Conservation (phyloP, 2,329 filamentous ascomycete genomes). For the Sporothrix curviconia region DNA sequence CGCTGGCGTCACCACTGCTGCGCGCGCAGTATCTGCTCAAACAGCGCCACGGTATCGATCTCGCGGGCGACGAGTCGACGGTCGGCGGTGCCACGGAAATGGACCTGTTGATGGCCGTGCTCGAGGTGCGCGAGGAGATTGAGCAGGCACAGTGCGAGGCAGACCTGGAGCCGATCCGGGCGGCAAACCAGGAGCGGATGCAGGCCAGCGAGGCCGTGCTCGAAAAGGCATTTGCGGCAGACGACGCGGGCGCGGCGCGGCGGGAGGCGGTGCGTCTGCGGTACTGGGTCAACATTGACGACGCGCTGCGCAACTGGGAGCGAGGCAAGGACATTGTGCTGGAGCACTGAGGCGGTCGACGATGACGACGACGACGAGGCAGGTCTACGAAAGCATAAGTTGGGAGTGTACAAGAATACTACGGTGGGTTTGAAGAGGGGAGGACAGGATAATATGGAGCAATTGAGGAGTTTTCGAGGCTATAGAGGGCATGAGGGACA, state of each 20-base stretch:
- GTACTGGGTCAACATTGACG: conserved; percentile 86
- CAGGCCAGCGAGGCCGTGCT: conserved; percentile 54
- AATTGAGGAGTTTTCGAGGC: too few relatives aligned
- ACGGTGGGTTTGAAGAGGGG: too few relatives aligned
- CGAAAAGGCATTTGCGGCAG: conserved; percentile 53
- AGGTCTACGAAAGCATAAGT: too few relatives aligned
- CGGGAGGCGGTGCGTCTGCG: conserved; percentile 68
- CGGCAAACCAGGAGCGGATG: conserved; percentile 63
- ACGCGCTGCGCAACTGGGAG: conserved; percentile 80
- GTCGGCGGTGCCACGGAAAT: conserved; percentile 18
- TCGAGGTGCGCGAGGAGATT: conserved; percentile 72
- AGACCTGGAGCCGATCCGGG: conserved; percentile 53
- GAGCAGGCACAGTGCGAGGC: conserved; percentile 64
- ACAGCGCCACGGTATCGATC: conserved; percentile 65
- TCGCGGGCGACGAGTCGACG: conserved; percentile 70
- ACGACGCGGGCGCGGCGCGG: conserved; percentile 61
- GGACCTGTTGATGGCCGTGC: conserved; percentile 67
- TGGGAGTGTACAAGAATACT: too few relatives aligned
- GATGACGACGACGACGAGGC: too few relatives aligned
- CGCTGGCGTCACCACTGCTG: conserved; percentile 67
- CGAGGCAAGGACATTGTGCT: conserved; percentile 57
- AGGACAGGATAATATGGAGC: too few relatives aligned
- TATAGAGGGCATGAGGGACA: too few relatives aligned
- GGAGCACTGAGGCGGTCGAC: conserved; percentile 41
- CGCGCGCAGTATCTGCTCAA: conserved; percentile 83